Percentiles rank a stretch among this genome's conserved stretches.
Conservation (phyloP, 176 grass and related monocot genomes). For the Panicum miliaceum region DNA sequence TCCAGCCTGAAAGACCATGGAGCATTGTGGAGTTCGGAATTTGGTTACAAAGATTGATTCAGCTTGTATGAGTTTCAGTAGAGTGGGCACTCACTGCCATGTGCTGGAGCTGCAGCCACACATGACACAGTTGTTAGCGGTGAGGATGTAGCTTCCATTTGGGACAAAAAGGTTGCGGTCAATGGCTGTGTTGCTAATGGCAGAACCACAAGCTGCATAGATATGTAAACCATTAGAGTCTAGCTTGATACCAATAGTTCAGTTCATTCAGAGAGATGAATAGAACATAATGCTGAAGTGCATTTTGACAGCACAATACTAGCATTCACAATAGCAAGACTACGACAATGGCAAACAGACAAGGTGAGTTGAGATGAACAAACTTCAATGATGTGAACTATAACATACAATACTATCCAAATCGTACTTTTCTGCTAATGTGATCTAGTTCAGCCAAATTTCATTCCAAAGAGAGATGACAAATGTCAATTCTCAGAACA, state of each 20-base stretch:
- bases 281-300: not conserved
- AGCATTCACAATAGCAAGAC: constrained; percentile 7
- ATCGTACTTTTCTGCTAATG: not conserved
- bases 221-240: constrained; percentile 18
- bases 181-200: constrained; percentile 61
- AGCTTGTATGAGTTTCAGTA: not conserved
- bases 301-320: not conserved
- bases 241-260: not conserved
- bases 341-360: not conserved
- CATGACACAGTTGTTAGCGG: constrained; percentile 81
- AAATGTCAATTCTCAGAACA: constrained; percentile 10
- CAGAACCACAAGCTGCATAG: constrained; percentile 72
- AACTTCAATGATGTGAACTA: not conserved
- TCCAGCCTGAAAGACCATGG: constrained; percentile 59
- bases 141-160: constrained; percentile 84
- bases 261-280: not conserved
- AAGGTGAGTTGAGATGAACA: not conserved
- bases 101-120: constrained; percentile 85
- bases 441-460: not conserved
- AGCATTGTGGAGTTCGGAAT: not conserved
- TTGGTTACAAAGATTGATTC: not conserved
- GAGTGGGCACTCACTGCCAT: constrained; percentile 67
- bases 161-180: constrained; percentile 67
- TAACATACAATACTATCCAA: not conserved
- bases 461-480: not conserved